phyloP scores from a whole-genome alignment of 768 basidiomycete genomes.

The Tubosaeta sp. region DNA sequence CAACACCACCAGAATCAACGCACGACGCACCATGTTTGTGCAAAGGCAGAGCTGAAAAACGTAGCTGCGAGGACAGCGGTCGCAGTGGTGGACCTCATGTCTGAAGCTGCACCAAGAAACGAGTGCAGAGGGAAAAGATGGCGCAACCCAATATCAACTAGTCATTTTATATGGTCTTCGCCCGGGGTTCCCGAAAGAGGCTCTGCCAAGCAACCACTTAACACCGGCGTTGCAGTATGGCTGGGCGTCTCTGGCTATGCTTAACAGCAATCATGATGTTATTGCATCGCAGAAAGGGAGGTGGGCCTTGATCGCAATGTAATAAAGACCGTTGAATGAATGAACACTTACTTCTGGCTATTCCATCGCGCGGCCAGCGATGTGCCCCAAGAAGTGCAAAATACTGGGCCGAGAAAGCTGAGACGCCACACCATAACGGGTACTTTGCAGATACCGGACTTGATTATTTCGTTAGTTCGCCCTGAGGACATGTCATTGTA shows the following conservation, averaged over 20 bases:
- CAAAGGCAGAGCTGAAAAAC: constrained; percentile 8
- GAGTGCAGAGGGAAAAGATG: background rate
- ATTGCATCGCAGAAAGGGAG: background rate
- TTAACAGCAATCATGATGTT: background rate
- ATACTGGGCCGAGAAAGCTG: background rate
- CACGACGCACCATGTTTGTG: constrained; percentile 25
- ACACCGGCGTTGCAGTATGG: background rate
- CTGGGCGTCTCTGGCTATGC: background rate
- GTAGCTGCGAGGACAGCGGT: constrained; percentile 9
- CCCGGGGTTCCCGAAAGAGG: background rate
- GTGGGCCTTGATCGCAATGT: background rate
- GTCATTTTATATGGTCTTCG: constrained; percentile 8
- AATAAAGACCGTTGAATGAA: background rate
- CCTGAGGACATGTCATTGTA: too few relatives aligned
- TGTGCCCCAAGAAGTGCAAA: background rate
- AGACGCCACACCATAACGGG: background rate
- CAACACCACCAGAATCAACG: background rate
- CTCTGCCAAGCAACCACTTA: background rate
- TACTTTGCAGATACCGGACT: background rate
- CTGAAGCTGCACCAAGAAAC: background rate
- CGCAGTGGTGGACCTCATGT: constrained; percentile 16
- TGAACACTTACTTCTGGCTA: background rate
- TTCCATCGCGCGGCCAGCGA: background rate
- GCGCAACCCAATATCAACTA: too few relatives aligned
- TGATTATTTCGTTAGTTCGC: too few relatives aligned